Evolutionary conservation across 495 filamentous ascomycete species (phyloP).

Genomic region (Penicillium alfredii): DNA sequence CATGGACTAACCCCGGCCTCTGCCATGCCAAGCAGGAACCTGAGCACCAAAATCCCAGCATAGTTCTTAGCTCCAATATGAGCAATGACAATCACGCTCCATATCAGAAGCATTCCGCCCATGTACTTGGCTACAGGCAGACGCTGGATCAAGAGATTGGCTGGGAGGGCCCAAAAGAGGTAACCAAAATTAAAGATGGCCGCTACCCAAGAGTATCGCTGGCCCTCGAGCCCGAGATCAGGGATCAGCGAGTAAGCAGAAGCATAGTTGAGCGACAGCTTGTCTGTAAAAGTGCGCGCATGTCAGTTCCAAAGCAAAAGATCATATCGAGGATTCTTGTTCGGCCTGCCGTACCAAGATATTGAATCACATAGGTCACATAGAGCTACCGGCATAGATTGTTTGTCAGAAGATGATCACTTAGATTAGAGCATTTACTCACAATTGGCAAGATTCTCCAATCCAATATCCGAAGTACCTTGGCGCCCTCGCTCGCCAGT

Average conservation of each 20-base stretch:
- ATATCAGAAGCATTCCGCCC: constrained; percentile 52
- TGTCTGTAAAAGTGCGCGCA: constrained; percentile 19
- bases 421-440: neutral
- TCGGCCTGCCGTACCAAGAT: constrained; percentile 18
- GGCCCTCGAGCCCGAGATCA: constrained; percentile 44
- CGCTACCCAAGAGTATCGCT: constrained; percentile 50
- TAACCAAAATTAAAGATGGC: constrained; percentile 44
- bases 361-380: constrained; percentile 35
- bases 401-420: neutral
- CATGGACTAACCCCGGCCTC: constrained; percentile 55
- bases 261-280: constrained; percentile 38
- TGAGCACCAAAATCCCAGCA: constrained; percentile 47
- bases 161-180: constrained; percentile 46
- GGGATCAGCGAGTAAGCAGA: constrained; percentile 32
- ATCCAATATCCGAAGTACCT: constrained; percentile 30
- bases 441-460: constrained; percentile 34
- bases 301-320: no score
- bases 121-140: constrained; percentile 55
- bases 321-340: no score
- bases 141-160: constrained; percentile 48
- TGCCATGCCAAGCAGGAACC: constrained; percentile 61
- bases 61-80: constrained; percentile 55
- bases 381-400: constrained; percentile 22
- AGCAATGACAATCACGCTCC: constrained; percentile 50
- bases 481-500: constrained; percentile 25